Conservation (phyloP, 805 yeast species). For the Ogataea saltuana region DNA sequence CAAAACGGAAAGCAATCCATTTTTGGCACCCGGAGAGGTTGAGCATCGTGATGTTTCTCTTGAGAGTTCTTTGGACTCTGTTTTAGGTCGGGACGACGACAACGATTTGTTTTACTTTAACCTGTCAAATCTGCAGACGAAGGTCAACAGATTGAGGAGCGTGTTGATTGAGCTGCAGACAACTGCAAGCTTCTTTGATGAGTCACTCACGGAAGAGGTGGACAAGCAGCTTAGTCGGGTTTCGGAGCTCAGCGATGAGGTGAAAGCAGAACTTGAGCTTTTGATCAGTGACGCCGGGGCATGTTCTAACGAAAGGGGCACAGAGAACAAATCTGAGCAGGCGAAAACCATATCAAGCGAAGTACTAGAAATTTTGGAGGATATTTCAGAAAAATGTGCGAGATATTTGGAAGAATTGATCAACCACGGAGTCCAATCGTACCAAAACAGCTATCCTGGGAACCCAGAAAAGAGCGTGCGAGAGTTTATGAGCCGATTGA, state of each 20-base stretch:
- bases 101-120: not conserved
- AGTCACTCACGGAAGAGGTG: conserved; percentile 3
- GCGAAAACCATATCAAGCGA: not conserved
- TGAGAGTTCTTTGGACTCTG: conserved; percentile 2
- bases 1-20: conserved; percentile 1
- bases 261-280: not conserved
- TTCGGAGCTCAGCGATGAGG: not conserved
- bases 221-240: not conserved
- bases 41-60: not conserved
- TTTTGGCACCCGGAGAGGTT: not conserved
- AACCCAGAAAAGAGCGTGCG: conserved; percentile 1
- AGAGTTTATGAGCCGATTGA: not conserved
- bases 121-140: conserved; percentile 2
- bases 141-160: conserved; percentile 1
- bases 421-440: not conserved
- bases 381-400: not conserved
- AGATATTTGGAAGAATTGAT: not conserved
- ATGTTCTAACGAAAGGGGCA: not conserved
- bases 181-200: conserved; percentile 6
- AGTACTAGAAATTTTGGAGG: conserved; percentile 1
- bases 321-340: not conserved
- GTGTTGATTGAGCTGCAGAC: conserved; percentile 7
- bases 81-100: not conserved
- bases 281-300: not conserved
- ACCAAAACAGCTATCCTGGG: conserved; percentile 1